phyloP scores from a whole-genome alignment of 2,329 filamentous ascomycete genomes.

The Trichoderma sp. region DNA sequence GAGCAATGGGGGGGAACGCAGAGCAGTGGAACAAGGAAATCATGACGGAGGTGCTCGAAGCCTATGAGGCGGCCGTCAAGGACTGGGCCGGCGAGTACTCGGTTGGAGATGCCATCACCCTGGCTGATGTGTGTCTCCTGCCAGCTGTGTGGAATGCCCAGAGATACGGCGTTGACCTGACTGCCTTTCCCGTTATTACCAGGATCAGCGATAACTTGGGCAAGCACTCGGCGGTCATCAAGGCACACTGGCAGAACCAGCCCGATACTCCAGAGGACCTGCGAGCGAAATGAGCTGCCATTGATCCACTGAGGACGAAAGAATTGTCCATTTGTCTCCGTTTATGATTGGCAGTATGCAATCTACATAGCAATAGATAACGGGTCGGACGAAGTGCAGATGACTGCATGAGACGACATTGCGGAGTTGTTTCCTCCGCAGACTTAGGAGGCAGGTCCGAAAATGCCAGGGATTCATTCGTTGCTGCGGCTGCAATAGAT shows the following conservation, averaged over 20 bases:
- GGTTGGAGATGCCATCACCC: slow-evolving; percentile 56
- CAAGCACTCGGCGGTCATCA: slow-evolving; percentile 52
- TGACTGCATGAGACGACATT: background rate
- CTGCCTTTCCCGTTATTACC: slow-evolving; percentile 50
- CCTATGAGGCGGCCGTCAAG: slow-evolving; percentile 54
- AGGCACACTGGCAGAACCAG: slow-evolving; percentile 58
- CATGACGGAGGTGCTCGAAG: slow-evolving; percentile 55
- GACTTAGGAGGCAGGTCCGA: background rate
- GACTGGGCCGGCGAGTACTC: slow-evolving; percentile 53
- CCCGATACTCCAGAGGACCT: slow-evolving; percentile 49
- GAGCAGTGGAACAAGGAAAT: slow-evolving; percentile 55
- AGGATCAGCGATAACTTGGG: slow-evolving; percentile 51
- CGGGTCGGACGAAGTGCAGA: background rate
- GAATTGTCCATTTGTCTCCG: no score
- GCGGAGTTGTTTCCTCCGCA: background rate
- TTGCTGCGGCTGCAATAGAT: background rate
- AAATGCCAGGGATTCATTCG: background rate
- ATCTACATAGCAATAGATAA: background rate
- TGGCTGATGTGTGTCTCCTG: slow-evolving; percentile 62
- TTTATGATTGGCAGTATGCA: background rate
- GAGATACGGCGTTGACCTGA: slow-evolving; percentile 56
- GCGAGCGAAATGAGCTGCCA: slow-evolving; percentile 21
- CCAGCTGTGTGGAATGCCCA: slow-evolving; percentile 62
- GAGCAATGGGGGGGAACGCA: slow-evolving; percentile 46
- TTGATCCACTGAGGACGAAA: no score